Percentiles rank a stretch among this genome's conserved stretches.
These are phyloP conservation scores for Neonectria magnoliae DNA, from an alignment of 2,329 filamentous ascomycete species.

Conservation along the genomic window DNA sequence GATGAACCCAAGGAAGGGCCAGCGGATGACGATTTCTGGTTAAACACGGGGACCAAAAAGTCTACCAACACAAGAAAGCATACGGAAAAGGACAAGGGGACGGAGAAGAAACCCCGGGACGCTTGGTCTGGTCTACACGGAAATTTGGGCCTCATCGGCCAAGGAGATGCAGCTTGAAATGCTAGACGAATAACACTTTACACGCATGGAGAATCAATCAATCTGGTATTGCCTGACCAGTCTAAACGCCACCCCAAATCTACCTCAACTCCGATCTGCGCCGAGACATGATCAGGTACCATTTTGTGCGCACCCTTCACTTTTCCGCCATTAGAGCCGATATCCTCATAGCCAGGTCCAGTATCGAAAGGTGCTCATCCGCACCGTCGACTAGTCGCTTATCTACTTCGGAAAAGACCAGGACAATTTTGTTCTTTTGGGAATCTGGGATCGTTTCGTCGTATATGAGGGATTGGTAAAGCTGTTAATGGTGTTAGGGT, in stretches of 20 bases:
- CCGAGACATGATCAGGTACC: constrained; percentile 14
- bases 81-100: constrained; percentile 39
- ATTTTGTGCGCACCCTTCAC: constrained; percentile 29
- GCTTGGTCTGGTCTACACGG: constrained; percentile 64
- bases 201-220: constrained; percentile 26
- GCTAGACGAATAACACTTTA: constrained; percentile 16
- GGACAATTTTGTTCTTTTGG: constrained; percentile 90
- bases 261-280: constrained; percentile 38
- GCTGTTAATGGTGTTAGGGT: constrained; percentile 53
- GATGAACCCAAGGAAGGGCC: constrained; percentile 35
- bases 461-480: constrained; percentile 84
- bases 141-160: constrained; percentile 62
- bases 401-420: constrained; percentile 92
- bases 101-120: constrained; percentile 47
- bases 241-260: constrained; percentile 38
- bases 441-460: constrained; percentile 85
- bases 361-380: constrained; percentile 91
- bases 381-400: constrained; percentile 94
- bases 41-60: constrained; percentile 44
- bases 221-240: constrained; percentile 32
- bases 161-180: constrained; percentile 43
- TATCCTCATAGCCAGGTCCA: constrained; percentile 86
- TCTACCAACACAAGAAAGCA: constrained; percentile 39
- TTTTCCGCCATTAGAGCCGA: constrained; percentile 72
- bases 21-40: constrained; percentile 48